Evolutionary conservation across 805 yeast species (phyloP).

Genomic region (Sugiyamaella smithiae): DNA sequence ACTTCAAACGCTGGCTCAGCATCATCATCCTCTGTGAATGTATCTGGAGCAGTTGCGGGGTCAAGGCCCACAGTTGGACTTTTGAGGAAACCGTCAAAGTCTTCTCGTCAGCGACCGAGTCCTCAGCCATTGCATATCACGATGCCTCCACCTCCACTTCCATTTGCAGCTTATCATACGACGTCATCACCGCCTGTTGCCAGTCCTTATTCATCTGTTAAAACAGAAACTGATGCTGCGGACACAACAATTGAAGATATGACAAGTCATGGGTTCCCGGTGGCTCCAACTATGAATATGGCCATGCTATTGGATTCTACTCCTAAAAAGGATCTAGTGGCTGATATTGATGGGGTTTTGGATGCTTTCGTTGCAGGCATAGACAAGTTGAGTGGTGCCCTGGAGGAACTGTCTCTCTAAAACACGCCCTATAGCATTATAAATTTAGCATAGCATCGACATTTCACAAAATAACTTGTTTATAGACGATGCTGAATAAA

Average conservation of each 20-base stretch:
- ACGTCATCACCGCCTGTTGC: neutral
- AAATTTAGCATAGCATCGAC: neutral
- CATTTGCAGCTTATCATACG: slow-evolving; percentile 9
- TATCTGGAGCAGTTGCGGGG: neutral
- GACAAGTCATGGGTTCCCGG: slow-evolving; percentile 16
- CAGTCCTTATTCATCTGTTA: neutral
- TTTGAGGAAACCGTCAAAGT: neutral
- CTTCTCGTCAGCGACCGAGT: neutral
- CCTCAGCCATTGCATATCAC: neutral
- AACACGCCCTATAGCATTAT: too few relatives aligned
- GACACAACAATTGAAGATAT: slow-evolving; percentile 18
- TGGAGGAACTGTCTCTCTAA: neutral
- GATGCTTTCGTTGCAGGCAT: slow-evolving; percentile 29
- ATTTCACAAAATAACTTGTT: too few relatives aligned
- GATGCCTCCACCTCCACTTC: slow-evolving; percentile 3
- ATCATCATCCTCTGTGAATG: slow-evolving; percentile 1
- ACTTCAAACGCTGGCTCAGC: neutral
- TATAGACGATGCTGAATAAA: too few relatives aligned
- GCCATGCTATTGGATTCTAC: slow-evolving; percentile 38
- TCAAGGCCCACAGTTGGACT: neutral
- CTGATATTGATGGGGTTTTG: slow-evolving; percentile 34
- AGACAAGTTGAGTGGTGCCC: slow-evolving; percentile 10
- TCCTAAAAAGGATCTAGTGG: slow-evolving; percentile 32
- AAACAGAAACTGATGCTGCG: slow-evolving; percentile 2
- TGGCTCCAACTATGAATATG: slow-evolving; percentile 35